These are phyloP conservation scores for Plenodomus tracheiphilus DNA, from an alignment of 2,329 filamentous ascomycete species.

Conservation along the genomic window DNA sequence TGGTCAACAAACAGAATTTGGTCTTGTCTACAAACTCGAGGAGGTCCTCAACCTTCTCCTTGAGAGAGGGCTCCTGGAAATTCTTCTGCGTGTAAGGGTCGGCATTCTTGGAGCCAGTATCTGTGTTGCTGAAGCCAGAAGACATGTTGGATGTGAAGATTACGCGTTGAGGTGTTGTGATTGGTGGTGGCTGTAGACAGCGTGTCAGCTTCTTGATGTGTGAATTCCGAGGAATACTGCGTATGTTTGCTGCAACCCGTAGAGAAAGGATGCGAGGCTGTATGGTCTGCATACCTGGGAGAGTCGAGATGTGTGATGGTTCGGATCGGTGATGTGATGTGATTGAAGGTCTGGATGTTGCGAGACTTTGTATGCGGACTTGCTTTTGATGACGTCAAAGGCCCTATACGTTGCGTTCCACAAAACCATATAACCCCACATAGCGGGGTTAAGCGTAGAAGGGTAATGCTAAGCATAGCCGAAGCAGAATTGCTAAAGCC, in stretches of 20 bases:
- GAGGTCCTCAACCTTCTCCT: conserved; percentile 77
- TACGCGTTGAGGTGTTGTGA: conserved; percentile 9
- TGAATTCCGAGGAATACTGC: conserved; percentile 9
- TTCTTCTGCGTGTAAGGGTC: conserved; percentile 83
- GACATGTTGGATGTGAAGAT: conserved; percentile 32
- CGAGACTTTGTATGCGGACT: conserved; percentile 16
- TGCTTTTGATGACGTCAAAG: conserved; percentile 20
- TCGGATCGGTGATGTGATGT: conserved; percentile 6
- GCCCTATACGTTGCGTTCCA: background rate
- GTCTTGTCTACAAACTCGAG: conserved; percentile 68
- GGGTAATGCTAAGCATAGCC: background rate
- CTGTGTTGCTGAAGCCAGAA: conserved; percentile 45
- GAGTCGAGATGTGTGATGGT: background rate
- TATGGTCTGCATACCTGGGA: conserved; percentile 15
- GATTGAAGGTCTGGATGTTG: conserved; percentile 7
- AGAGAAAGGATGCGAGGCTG: conserved; percentile 8
- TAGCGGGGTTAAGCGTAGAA: background rate
- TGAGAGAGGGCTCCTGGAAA: conserved; percentile 68
- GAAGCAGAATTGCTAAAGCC: background rate
- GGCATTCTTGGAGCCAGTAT: conserved; percentile 52
- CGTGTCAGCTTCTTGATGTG: conserved; percentile 23
- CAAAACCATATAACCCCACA: conserved; percentile 9
- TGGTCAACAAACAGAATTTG: conserved; percentile 92
- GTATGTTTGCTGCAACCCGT: conserved; percentile 7
- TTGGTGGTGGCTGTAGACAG: conserved; percentile 18